Evolutionary conservation across 2,329 filamentous ascomycete species (phyloP), one percentile per base, ranked within the genome.

Genomic region (Fusarium annulatum): DNA sequence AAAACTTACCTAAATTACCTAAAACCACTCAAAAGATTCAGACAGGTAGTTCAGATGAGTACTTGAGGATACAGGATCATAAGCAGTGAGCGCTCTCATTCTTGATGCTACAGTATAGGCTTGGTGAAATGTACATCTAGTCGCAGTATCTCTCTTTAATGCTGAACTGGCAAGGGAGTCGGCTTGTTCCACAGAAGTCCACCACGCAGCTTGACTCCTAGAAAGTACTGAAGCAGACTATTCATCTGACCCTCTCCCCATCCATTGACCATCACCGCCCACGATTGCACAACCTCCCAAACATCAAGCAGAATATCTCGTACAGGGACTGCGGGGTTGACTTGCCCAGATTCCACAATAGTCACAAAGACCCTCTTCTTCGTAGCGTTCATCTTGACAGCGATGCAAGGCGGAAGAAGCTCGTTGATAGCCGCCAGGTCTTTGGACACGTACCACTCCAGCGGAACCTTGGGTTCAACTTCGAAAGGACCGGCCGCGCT

Each of bases 361-460:
- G 46, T 46, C 3, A 67, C 39, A 23, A 67, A 28, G 1, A 67
- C 46, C 16, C 15, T 30, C 30, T 28, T 34, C 7, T 30, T 41
- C 3, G 63, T 67, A 6, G 12, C 12, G 16, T 67, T 67, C 8
- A 60, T 11, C 34, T 67, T 61, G 21, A 67, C 46, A 0, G 19
- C 5, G 4, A 60, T 33, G 8, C 38, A 23, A 0, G 30, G 16
- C 1, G 38, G 46, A 2, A 53, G 15, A 4, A 61, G 7, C 4
- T n/a, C 6, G 16, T 67, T 67, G 23, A 67, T 61, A 16, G 30
- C 15, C 0, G 19, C 41, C 18, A 67, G 19, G 14, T 67, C 63
- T 14, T 18, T 28, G 8, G 15, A 6, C 0, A 67, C 23, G 3
- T 26, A 39, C 4, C 3, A 36, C 28, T 48, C 63, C 3, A 51